These are phyloP conservation scores for Penicillium bialowiezense DNA, from an alignment of 495 filamentous ascomycete species.

Conservation along the genomic window DNA sequence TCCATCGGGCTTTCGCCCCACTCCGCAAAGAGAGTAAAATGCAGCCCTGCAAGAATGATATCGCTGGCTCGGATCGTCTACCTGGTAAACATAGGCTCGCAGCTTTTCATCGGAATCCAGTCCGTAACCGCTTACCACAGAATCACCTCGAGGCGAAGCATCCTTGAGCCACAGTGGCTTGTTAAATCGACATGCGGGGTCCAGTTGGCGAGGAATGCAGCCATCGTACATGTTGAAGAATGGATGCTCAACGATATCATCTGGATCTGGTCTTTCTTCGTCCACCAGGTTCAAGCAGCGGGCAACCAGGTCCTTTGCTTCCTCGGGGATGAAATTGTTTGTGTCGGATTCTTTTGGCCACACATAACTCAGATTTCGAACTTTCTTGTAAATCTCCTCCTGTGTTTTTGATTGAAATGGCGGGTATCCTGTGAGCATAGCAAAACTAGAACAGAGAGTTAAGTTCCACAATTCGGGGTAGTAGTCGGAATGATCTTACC, in stretches of 20 bases:
- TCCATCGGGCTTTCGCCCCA: constrained; percentile 47
- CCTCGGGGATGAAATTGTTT: constrained; percentile 48
- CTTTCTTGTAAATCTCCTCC: constrained; percentile 80
- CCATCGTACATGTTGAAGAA: constrained; percentile 70
- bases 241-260: constrained; percentile 75
- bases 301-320: constrained; percentile 77
- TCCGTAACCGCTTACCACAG: constrained; percentile 43
- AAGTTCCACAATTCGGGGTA: constrained; percentile 11
- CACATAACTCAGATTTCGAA: constrained; percentile 67
- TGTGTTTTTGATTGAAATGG: constrained; percentile 85
- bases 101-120: constrained; percentile 46
- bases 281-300: constrained; percentile 71
- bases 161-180: constrained; percentile 46
- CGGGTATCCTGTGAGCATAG: constrained; percentile 85
- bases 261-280: constrained; percentile 69
- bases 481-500: constrained; percentile 51
- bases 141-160: constrained; percentile 45
- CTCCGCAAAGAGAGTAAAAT: constrained; percentile 50
- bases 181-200: constrained; percentile 37
- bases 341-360: constrained; percentile 63
- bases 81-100: constrained; percentile 37
- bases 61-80: constrained; percentile 36
- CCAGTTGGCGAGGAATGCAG: constrained; percentile 47
- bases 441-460: constrained; percentile 54
- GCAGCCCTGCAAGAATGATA: constrained; percentile 44